Conservation (phyloP, 1,284 basidiomycete genomes). For the Tilletia horrida region DNA sequence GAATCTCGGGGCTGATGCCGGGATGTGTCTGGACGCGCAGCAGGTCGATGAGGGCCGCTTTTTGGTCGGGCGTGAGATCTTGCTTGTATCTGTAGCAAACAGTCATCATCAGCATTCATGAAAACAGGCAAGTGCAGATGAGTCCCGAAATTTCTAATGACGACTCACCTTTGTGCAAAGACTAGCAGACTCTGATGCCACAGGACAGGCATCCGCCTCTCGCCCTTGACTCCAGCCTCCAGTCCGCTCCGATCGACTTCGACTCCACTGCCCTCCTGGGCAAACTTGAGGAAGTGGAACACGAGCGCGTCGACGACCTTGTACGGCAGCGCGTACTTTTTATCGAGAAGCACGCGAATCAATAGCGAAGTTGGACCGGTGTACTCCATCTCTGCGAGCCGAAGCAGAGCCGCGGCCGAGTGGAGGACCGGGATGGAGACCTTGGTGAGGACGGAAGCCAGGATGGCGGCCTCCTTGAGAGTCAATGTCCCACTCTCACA, state of each 20-base stretch:
- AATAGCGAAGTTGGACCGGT: constrained; percentile 89
- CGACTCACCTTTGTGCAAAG: constrained; percentile 77
- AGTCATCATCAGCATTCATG: too few relatives aligned
- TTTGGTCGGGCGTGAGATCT: constrained; percentile 96
- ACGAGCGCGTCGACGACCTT: constrained; percentile 96
- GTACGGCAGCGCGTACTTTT: constrained; percentile 96
- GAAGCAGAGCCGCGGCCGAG: constrained; percentile 88
- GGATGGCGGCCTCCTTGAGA: constrained; percentile 89
- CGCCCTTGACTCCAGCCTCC: constrained; percentile 28
- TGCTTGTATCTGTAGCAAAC: constrained; percentile 73
- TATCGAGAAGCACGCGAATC: constrained; percentile 93
- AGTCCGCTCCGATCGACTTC: constrained; percentile 35
- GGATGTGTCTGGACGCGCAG: constrained; percentile 80
- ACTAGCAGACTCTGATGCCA: constrained; percentile 98
- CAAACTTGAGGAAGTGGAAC: constrained; percentile 93
- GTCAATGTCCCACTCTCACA: constrained; percentile 76
- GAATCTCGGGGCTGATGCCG: constrained; percentile 83
- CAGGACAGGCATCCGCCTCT: constrained; percentile 68
- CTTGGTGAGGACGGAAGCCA: constrained; percentile 85
- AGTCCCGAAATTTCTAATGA: too few relatives aligned
- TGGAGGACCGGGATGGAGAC: constrained; percentile 93
- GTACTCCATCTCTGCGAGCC: constrained; percentile 95
- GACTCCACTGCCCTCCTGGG: constrained; percentile 55
- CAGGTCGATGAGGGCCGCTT: constrained; percentile 92
- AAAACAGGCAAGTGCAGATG: too few relatives aligned